A percentile compares a stretch with the other conserved stretches of the same genome.
Conservation (phyloP, 2,329 filamentous ascomycete species). For the Trichothecium roseum region DNA sequence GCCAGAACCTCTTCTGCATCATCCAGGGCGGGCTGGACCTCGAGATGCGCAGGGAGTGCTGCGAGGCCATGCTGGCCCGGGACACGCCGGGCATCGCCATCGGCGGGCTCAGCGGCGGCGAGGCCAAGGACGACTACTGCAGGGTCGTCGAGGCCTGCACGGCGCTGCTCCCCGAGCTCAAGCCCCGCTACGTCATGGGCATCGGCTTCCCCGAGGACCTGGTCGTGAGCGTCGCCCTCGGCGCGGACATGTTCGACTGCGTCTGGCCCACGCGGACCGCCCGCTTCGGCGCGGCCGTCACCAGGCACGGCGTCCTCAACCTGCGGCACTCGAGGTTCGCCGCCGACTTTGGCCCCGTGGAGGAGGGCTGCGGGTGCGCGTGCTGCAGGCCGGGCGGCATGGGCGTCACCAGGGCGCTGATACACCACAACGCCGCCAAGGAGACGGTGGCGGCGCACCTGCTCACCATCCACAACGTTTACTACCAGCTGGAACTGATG, state of each 20-base stretch:
- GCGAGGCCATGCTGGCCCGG: slow-evolving; percentile 73
- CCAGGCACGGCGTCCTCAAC: slow-evolving; percentile 70
- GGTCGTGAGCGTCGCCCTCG: slow-evolving; percentile 83
- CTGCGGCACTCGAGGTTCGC: slow-evolving; percentile 67
- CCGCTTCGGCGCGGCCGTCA: slow-evolving; percentile 91
- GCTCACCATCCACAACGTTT: slow-evolving; percentile 91
- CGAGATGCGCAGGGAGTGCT: slow-evolving; percentile 76
- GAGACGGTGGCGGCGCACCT: slow-evolving; percentile 84
- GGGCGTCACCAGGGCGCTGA: slow-evolving; percentile 77
- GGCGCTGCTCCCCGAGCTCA: slow-evolving; percentile 70
- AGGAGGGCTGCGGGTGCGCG: slow-evolving; percentile 70
- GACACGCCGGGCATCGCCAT: slow-evolving; percentile 96
- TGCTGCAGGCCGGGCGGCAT: slow-evolving; percentile 69
- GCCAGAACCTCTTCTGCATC: slow-evolving; percentile 95
- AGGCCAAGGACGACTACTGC: slow-evolving; percentile 89
- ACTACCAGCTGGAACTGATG: slow-evolving; percentile 85
- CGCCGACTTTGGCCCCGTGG: slow-evolving; percentile 72
- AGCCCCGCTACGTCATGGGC: slow-evolving; percentile 99
- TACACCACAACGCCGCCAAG: slow-evolving; percentile 86
- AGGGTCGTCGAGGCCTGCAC: slow-evolving; percentile 84
- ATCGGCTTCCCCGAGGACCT: slow-evolving; percentile 96
- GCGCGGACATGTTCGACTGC: slow-evolving; percentile 99
- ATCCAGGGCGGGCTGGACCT: slow-evolving; percentile 93
- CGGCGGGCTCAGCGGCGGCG: slow-evolving; percentile 86
- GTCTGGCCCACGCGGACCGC: slow-evolving; percentile 97